Evolutionary conservation across 148 eudicot genomes (phyloP).

Genomic region (Amaranthus palmeri): DNA sequence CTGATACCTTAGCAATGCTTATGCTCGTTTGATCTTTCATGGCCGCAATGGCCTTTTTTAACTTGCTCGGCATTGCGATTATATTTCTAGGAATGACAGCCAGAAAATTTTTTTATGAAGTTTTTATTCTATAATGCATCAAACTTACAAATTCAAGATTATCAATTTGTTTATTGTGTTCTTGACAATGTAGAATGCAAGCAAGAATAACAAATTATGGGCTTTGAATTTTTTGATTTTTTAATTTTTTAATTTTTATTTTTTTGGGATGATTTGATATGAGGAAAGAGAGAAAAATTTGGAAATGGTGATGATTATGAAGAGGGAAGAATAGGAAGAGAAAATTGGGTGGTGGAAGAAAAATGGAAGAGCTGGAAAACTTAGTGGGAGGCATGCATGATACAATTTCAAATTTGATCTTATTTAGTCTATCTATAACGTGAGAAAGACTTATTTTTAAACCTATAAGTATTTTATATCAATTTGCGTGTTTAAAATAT

Average conservation of each 20-base stretch:
- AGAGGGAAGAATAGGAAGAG: constrained; percentile 1
- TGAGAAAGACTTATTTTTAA: constrained; percentile 14
- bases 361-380: constrained; percentile 6
- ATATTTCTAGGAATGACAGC: background rate
- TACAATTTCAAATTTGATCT: background rate
- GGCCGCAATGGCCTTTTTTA: constrained; percentile 68
- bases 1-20: constrained; percentile 61
- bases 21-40: constrained; percentile 94
- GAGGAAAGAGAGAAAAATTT: constrained; percentile 5
- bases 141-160: background rate
- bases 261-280: background rate
- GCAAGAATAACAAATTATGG: background rate
- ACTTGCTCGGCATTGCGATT: constrained; percentile 58
- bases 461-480: too few species aligned
- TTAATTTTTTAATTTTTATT: background rate
- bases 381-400: constrained; percentile 29
- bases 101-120: background rate
- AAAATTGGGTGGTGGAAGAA: constrained; percentile 20
- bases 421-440: constrained; percentile 18
- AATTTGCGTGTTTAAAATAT: too few species aligned
- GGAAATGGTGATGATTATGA: background rate
- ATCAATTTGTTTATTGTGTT: background rate
- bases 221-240: too few species aligned
- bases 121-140: background rate
- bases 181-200: background rate